A percentile compares a stretch with the other conserved stretches of the same genome.
Conservation (phyloP, 208 protist species). For the Trypanosoma cruzi region DNA sequence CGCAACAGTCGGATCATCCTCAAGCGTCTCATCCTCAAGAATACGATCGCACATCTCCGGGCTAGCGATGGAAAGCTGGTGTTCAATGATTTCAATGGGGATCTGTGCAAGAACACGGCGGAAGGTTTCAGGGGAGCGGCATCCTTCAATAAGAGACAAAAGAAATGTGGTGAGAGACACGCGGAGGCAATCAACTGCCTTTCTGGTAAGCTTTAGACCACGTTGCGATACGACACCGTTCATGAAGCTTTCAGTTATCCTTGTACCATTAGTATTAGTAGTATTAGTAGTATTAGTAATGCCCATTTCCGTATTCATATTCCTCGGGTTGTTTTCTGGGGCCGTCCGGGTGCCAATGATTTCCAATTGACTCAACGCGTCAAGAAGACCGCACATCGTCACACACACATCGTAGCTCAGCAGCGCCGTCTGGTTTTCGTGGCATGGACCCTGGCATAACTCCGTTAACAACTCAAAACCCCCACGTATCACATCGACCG, state of each 20-base stretch:
- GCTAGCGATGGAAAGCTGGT: slow-evolving; percentile 41
- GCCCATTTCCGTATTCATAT: too few species aligned
- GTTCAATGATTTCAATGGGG: slow-evolving; percentile 48
- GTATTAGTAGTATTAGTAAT: too few species aligned
- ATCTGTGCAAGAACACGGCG: slow-evolving; percentile 56
- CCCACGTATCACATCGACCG: slow-evolving; percentile 47
- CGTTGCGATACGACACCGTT: not conserved
- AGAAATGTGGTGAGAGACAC: slow-evolving; percentile 54
- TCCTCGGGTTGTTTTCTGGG: too few species aligned
- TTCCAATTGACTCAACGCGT: slow-evolving; percentile 28
- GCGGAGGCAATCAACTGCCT: slow-evolving; percentile 49
- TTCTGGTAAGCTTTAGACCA: slow-evolving; percentile 21
- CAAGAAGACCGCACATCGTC: slow-evolving; percentile 40
- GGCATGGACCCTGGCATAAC: slow-evolving; percentile 92
- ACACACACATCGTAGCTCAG: slow-evolving; percentile 61
- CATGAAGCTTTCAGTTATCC: not conserved
- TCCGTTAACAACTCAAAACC: slow-evolving; percentile 90
- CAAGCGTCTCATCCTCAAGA: slow-evolving; percentile 39
- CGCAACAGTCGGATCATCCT: slow-evolving; percentile 46
- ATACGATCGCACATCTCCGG: slow-evolving; percentile 37
- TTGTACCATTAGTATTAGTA: too few species aligned
- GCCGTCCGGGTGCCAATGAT: too few species aligned
- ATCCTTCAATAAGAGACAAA: slow-evolving; percentile 78
- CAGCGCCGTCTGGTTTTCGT: slow-evolving; percentile 80
- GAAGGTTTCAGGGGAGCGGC: slow-evolving; percentile 45